Conservation (phyloP, 1,284 basidiomycete species). For the Amylostereum areolatum region DNA sequence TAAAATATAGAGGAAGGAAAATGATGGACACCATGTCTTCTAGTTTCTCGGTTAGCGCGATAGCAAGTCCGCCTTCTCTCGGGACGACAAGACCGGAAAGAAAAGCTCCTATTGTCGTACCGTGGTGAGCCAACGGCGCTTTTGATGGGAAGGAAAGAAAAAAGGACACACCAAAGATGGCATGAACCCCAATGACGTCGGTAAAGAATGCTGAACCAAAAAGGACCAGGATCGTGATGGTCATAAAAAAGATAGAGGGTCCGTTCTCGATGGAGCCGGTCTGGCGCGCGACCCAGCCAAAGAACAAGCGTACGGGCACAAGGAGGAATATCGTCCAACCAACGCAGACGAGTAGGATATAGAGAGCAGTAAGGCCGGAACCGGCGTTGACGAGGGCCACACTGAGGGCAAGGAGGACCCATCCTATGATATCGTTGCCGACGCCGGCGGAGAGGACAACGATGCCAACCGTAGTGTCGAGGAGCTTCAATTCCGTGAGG, state of each 20-base stretch:
- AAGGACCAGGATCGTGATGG: slow-evolving; percentile 53
- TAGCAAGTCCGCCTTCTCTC: slow-evolving; percentile 58
- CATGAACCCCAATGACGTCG: slow-evolving; percentile 87
- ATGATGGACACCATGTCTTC: slow-evolving; percentile 55
- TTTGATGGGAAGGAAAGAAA: slow-evolving; percentile 6
- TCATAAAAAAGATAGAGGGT: slow-evolving; percentile 63
- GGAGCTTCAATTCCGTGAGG: slow-evolving; percentile 73
- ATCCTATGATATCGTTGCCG: slow-evolving; percentile 83
- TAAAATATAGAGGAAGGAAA: slow-evolving; percentile 67
- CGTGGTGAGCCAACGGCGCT: slow-evolving; percentile 13
- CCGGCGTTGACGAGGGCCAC: slow-evolving; percentile 87
- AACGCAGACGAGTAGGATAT: slow-evolving; percentile 75
- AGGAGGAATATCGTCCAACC: slow-evolving; percentile 81
- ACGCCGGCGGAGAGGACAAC: slow-evolving; percentile 93
- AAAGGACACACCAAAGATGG: slow-evolving; percentile 66
- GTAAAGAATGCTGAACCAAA: slow-evolving; percentile 68
- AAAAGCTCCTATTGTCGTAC: slow-evolving; percentile 41
- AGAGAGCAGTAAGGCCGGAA: slow-evolving; percentile 70
- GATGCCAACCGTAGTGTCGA: slow-evolving; percentile 91
- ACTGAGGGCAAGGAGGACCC: slow-evolving; percentile 75
- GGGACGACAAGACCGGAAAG: slow-evolving; percentile 61
- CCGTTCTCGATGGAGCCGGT: slow-evolving; percentile 79
- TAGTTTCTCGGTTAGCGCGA: slow-evolving; percentile 58
- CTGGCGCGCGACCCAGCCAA: slow-evolving; percentile 69
- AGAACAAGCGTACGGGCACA: slow-evolving; percentile 58